phyloP scores from a whole-genome alignment of 1,284 basidiomycete genomes.

The Athelia psychrophila region DNA sequence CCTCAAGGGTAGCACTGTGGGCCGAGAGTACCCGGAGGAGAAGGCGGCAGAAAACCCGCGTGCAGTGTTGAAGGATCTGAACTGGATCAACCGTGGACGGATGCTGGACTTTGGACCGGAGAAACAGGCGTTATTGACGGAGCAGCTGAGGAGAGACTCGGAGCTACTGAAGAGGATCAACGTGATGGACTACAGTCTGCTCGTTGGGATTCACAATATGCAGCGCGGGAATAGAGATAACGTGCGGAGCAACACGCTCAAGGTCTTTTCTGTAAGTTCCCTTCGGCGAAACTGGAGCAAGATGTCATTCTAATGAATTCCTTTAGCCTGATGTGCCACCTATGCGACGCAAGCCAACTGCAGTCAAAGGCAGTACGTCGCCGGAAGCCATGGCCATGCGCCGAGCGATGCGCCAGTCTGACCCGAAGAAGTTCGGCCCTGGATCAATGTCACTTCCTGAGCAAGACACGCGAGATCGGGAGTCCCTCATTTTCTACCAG shows the following conservation, averaged over 20 bases:
- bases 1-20: constrained; percentile 92
- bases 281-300: constrained; percentile 1
- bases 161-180: constrained; percentile 80
- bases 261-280: constrained; percentile 84
- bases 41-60: constrained; percentile 78
- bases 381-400: constrained; percentile 82
- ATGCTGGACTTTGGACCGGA: constrained; percentile 90
- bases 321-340: constrained; percentile 61
- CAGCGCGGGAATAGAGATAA: constrained; percentile 89
- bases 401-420: constrained; percentile 81
- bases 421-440: constrained; percentile 70
- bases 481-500: constrained; percentile 92
- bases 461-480: constrained; percentile 70
- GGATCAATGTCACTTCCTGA: constrained; percentile 66
- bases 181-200: constrained; percentile 97
- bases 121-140: constrained; percentile 86
- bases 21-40: constrained; percentile 86
- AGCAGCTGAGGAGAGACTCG: constrained; percentile 86
- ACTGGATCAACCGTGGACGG: constrained; percentile 87
- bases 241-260: constrained; percentile 84
- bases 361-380: constrained; percentile 51
- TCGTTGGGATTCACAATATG: constrained; percentile 95
- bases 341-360: constrained; percentile 54
- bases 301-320: constrained; percentile 6
- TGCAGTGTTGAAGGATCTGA: constrained; percentile 93